phyloP scores from a whole-genome alignment of 208 protist species.

The Trypanosoma congolense region DNA sequence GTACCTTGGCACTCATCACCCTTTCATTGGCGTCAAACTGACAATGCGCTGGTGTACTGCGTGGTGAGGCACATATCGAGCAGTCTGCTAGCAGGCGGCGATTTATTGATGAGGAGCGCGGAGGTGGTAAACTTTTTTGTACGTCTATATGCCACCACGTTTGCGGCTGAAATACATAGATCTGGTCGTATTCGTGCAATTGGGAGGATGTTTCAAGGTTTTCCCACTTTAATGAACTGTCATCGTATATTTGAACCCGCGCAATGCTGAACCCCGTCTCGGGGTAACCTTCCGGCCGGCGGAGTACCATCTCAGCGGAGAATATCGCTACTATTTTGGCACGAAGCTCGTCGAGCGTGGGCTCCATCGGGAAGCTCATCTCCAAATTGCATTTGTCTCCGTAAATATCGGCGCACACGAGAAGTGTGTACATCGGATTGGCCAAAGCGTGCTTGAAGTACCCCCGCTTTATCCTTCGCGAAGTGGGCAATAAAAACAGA shows the following conservation, averaged over 20 bases:
- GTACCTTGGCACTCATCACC: not conserved
- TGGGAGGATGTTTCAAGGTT: slow-evolving; percentile 42
- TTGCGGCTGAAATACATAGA: slow-evolving; percentile 82
- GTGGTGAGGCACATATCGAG: slow-evolving; percentile 5
- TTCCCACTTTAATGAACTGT: slow-evolving; percentile 50
- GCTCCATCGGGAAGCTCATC: slow-evolving; percentile 40
- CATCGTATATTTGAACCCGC: slow-evolving; percentile 65
- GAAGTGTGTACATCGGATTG: slow-evolving; percentile 54
- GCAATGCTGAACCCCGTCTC: slow-evolving; percentile 32
- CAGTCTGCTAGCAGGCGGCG: slow-evolving; percentile 11
- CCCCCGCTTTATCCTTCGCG: too few relatives aligned
- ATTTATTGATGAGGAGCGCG: slow-evolving; percentile 34
- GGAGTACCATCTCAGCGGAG: slow-evolving; percentile 21
- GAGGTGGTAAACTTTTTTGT: slow-evolving; percentile 70
- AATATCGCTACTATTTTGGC: slow-evolving; percentile 33
- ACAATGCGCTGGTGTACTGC: too few relatives aligned
- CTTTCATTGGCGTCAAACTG: too few relatives aligned
- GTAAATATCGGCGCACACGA: slow-evolving; percentile 71
- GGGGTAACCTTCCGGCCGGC: slow-evolving; percentile 10
- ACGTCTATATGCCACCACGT: slow-evolving; percentile 46
- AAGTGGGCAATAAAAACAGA: too few relatives aligned
- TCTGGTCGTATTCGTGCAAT: slow-evolving; percentile 81
- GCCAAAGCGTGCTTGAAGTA: not conserved
- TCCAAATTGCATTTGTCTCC: slow-evolving; percentile 81
- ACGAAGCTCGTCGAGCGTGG: slow-evolving; percentile 40